Percentiles rank a stretch among this genome's conserved stretches.
Evolutionary conservation across 176 grass and related monocot genomes (phyloP).

Genomic region (Elymus sibiricus): DNA sequence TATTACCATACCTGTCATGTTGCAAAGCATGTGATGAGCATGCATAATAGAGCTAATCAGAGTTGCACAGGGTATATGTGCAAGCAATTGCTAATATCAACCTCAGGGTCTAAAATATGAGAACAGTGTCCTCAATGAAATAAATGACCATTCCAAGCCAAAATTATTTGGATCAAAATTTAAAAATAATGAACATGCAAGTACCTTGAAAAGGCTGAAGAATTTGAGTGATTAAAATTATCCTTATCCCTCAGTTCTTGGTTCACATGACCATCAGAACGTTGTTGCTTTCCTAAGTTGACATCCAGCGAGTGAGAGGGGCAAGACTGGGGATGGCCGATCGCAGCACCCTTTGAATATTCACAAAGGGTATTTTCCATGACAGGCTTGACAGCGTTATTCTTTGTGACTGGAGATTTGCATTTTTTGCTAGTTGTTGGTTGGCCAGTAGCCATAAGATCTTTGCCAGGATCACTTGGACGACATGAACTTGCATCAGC

Average conservation of each 20-base stretch:
- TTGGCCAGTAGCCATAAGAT: conserved; percentile 35
- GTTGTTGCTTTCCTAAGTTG: conserved; percentile 28
- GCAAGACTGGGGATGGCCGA: conserved; percentile 36
- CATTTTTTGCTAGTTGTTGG: conserved; percentile 33
- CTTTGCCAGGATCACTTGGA: conserved; percentile 40
- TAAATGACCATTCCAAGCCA: neutral
- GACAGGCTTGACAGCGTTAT: conserved; percentile 24
- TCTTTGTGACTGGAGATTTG: conserved; percentile 38
- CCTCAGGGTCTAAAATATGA: neutral
- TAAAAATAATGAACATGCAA: neutral
- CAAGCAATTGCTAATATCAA: conserved; percentile 2
- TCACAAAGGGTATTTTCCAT: conserved; percentile 28
- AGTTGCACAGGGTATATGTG: conserved; percentile 7
- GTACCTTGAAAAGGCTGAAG: conserved; percentile 88
- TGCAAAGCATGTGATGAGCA: conserved; percentile 18
- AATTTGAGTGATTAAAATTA: conserved; percentile 83
- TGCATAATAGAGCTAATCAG: conserved; percentile 17
- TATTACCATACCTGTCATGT: conserved; percentile 75
- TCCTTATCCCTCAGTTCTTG: conserved; percentile 53
- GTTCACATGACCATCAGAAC: conserved; percentile 33
- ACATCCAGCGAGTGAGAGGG: conserved; percentile 39
- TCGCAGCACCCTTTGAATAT: conserved; percentile 39
- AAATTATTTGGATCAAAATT: conserved; percentile 16
- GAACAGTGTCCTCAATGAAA: conserved; percentile 14
- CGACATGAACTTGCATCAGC: conserved; percentile 37